Percentiles rank a stretch among this genome's conserved stretches.
These are phyloP conservation scores for Aspergillus asperescens DNA, from an alignment of 495 filamentous ascomycete genomes.

Conservation along the genomic window DNA sequence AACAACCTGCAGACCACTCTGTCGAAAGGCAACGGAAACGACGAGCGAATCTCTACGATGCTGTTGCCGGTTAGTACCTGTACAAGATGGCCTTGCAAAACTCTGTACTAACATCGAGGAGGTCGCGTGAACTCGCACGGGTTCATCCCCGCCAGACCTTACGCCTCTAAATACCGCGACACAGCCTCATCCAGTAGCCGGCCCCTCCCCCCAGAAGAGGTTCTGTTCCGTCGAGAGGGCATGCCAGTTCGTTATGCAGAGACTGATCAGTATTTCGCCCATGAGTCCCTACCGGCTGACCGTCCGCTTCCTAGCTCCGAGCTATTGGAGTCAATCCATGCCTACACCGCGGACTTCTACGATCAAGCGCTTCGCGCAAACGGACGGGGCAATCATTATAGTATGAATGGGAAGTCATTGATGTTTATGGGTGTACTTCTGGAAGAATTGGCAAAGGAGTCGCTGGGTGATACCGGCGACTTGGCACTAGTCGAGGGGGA, in stretches of 20 bases:
- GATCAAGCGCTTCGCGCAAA: constrained; percentile 30
- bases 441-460: constrained; percentile 64
- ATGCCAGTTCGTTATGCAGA: constrained; percentile 63
- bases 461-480: constrained; percentile 66
- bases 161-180: constrained; percentile 43
- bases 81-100: not conserved
- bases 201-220: constrained; percentile 64
- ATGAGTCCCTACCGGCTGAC: constrained; percentile 47
- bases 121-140: constrained; percentile 47
- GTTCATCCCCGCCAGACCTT: constrained; percentile 33
- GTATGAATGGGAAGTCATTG: constrained; percentile 81
- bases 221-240: constrained; percentile 59
- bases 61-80: constrained; percentile 59
- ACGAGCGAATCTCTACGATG: constrained; percentile 66
- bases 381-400: constrained; percentile 49
- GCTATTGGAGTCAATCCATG: constrained; percentile 69
- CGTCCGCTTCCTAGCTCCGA: constrained; percentile 63
- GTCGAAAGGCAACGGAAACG: constrained; percentile 22
- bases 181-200: constrained; percentile 47
- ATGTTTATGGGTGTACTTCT: constrained; percentile 75
- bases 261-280: constrained; percentile 64
- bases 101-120: constrained; percentile 20
- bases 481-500: constrained; percentile 66
- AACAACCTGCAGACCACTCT: constrained; percentile 7
- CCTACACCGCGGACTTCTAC: constrained; percentile 72